phyloP scores from a whole-genome alignment of 805 yeast species.

The Monosporozyma yasuniensis region DNA sequence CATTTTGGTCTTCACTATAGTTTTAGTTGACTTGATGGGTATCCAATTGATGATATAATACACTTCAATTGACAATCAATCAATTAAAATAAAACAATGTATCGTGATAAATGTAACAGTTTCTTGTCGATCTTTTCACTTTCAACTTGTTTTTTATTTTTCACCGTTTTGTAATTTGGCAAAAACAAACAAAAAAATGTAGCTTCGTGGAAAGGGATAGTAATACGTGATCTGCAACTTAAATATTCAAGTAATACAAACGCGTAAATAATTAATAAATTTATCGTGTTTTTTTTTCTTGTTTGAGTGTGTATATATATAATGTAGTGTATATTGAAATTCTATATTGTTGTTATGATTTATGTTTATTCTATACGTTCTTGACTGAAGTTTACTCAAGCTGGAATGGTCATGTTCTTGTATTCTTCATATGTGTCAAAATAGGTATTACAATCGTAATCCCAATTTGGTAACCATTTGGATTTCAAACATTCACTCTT shows the following conservation, averaged over 20 bases:
- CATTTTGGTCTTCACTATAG: constrained; percentile 1
- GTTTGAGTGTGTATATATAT: not conserved
- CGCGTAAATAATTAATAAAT: not conserved
- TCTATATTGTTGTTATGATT: not conserved
- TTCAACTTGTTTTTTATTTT: not conserved
- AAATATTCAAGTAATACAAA: not conserved
- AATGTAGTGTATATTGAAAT: not conserved
- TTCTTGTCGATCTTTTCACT: not conserved
- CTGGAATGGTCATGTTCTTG: constrained; percentile 10
- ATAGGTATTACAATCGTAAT: constrained; percentile 69
- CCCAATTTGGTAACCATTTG: constrained; percentile 65
- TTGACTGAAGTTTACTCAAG: not conserved
- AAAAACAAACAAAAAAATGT: not conserved
- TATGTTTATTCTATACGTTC: not conserved
- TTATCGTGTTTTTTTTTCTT: not conserved
- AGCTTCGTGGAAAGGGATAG: not conserved
- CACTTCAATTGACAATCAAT: not conserved
- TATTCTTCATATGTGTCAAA: constrained; percentile 21
- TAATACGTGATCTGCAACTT: not conserved
- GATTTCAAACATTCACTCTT: constrained; percentile 52
- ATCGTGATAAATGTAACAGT: not conserved
- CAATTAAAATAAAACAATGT: not conserved
- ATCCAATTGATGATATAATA: not conserved
- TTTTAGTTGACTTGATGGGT: not conserved
- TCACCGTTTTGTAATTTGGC: too few species aligned